Evolutionary conservation across 495 filamentous ascomycete species (phyloP), one percentile per base, ranked within the genome.

Genomic region (Annulohypoxylon maeteangense): DNA sequence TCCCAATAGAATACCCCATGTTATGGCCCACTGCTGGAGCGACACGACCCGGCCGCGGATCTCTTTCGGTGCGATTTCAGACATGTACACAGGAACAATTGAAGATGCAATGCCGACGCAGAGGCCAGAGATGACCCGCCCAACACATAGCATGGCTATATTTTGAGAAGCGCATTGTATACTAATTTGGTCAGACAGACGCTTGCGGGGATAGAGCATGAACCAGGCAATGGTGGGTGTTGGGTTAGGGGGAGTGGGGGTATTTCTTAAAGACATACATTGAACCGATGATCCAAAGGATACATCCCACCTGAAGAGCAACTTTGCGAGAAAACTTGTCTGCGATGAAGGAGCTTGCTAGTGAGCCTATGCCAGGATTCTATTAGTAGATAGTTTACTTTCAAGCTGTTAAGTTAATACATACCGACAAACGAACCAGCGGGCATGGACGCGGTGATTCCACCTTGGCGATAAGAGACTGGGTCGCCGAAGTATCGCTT

Each of bases 21-120:
- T 93, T 53, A 93, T 93, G 2, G 90, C 89, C 85, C 92, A 92
- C 76, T 93, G 89, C 76, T 93, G 90, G 3, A 90, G 79, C 18
- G 86, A 87, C 11, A 95, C 91, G 22, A 95, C 85, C 16, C 92
- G 86, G 32, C 92, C 92, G 62, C 92, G 88, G 71, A 92, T 92
- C 64, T 92, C 90, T 66, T 91, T 91, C 16, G 90, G 92, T 4
- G 92, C 87, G 60, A 94, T 86, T 77, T 95, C 92, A 36, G 92
- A 87, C 61, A 92, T 89, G 73, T 95, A 95, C 22, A 94, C 89
- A 4, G 92, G 92, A 32, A 92, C 90, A 53, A 93, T 82, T 14
- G 91, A 86, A 3, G 91, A 93, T 11, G 87, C 88, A 57, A 93
- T 91, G 66, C 92, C 92, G 63, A 93, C 88, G 61, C 89, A 90